Base-by-base conservation (phyloP, 768 basidiomycete genomes). In the Neoboletus brunneissimus region DNA sequence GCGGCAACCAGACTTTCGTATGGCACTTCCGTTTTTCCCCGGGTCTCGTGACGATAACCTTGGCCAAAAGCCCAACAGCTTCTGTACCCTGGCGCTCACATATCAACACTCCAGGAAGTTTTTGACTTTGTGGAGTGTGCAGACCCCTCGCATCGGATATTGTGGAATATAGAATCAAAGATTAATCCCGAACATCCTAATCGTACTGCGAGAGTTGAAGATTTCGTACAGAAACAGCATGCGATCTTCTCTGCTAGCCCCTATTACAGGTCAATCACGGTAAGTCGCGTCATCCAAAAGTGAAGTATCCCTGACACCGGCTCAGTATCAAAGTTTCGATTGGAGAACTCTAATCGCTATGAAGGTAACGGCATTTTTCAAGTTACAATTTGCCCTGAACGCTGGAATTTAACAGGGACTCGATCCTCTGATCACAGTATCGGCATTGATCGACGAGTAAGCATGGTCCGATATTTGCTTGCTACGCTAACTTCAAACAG, bases 101-200 rank as follows among this genome's bases (percentile, higher is more conserved):
- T 93, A 49, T 83, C 89, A 13, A 91, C 90, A 5, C 73, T 92
- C 22, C 69, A 77, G 59, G 88, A 92, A 68, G 74, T 91, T 8
- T 91, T 93, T 61, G 80, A 82, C 43, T 91, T 93, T 64, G 88
- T 83, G 9, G 77, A 79, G 41, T 93, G 90, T 59, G 86, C 80
- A 8, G 90, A 91, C 65, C 80, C 84, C 1, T 70, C 80, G 38
- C 83, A 84, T 52, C 72, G 75, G 49, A 77, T 91, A 35, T 70
- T 75, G 37, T 89, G 85, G 81, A 91, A 91, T 66, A 86, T 93
- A 59, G 91, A 92, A 73, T 88, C 87, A 16, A 90, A 89, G 68
- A 79, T 88, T 54, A 79, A 88, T 58, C 73, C 88, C 5, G 75
- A 69, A n/a, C 62, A 74, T 49, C 77, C 81, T 6, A 77, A 81